Base-by-base conservation (phyloP, 2,329 filamentous ascomycete genomes). In the Coniochaeta sp. region DNA sequence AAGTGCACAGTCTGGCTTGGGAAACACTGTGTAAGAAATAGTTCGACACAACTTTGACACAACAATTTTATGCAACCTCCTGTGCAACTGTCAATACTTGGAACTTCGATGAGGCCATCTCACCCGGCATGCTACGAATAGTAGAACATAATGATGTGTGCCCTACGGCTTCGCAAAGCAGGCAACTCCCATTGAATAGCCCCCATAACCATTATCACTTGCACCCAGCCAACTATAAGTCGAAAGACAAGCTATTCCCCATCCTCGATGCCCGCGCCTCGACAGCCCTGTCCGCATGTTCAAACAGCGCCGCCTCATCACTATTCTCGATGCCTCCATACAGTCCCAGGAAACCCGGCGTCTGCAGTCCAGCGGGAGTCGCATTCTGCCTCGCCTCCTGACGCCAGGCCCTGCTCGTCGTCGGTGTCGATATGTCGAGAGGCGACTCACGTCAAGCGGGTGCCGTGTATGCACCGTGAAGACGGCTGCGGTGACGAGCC, bases 311-410 rank as follows among this genome's bases (percentile, higher is more conserved):
- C 40, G 65, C 61, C 51, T 76, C 74, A 38, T 74, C 71, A 1
- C 65, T 64, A 60, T 79, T 79, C 60, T 79, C 76, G 47, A 63
- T 63, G 12, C 74, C 76, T 20, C 72, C 73, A 55, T 77, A 75
- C 22, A 78, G 62, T 12, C 75, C 73, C 55, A 62, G 62, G 53
- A 74, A 74, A 0, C 73, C 73, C n/a, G 68, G 65, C n/a, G 65
- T 67, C 26, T 63, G 61, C 49, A 76, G 54, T n/a, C 70, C 70
- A 28, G 56, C 50, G 3, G 72, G 71, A 30, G 68, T 72, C 22
- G 56, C 59, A 28, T 61, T 50, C 62, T 63, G 47, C 63, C 58
- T 28, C 50, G 56, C 40, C 42, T 63, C 58, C 26, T 50, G 56
- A 38, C 52, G 58, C 14, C 53, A 52, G 22, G 56, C 51, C 13